Percentiles rank a stretch among this genome's conserved stretches.
Conservation (phyloP, 2,329 filamentous ascomycete genomes). For the Fonsecaea pugnacius region DNA sequence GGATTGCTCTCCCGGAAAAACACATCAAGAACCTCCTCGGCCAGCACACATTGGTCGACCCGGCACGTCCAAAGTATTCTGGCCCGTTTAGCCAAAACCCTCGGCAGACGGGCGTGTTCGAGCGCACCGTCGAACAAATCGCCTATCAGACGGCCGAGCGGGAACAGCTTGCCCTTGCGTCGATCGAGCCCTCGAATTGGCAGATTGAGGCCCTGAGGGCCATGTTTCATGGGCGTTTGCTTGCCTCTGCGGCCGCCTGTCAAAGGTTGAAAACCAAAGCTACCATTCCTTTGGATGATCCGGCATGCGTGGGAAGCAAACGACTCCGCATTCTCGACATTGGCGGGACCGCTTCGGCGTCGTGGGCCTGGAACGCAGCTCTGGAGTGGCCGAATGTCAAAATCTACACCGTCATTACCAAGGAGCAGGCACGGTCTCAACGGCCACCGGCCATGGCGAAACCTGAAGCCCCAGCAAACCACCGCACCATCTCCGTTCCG, state of each 20-base stretch:
- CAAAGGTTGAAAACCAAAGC: conserved; percentile 36
- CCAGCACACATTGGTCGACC: conserved; percentile 76
- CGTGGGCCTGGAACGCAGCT: conserved; percentile 96
- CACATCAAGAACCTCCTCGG: conserved; percentile 83
- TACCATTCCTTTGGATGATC: conserved; percentile 34
- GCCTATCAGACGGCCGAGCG: conserved; percentile 63
- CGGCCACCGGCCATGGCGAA: conserved; percentile 48
- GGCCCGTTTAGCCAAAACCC: conserved; percentile 72
- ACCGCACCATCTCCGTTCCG: conserved; percentile 78
- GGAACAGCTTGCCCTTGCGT: conserved; percentile 77
- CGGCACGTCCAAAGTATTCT: conserved; percentile 72
- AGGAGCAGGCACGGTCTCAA: conserved; percentile 71
- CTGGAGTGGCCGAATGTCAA: conserved; percentile 82
- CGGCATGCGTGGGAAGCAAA: conserved; percentile 42
- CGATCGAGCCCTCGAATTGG: conserved; percentile 66
- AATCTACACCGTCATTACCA: conserved; percentile 84
- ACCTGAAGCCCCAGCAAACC: conserved; percentile 82
- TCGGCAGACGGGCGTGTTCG: conserved; percentile 62
- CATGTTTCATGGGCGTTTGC: conserved; percentile 64
- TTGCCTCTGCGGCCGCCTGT: conserved; percentile 58
- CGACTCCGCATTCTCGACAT: conserved; percentile 79
- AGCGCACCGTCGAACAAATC: conserved; percentile 41
- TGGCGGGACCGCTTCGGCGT: conserved; percentile 79
- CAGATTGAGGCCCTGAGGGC: conserved; percentile 65
- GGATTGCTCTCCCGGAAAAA: conserved; percentile 71